Percentiles rank a stretch among this genome's conserved stretches.
phyloP scores from a whole-genome alignment of 2,329 filamentous ascomycete species.

The Scolecobasidium constrictum region DNA sequence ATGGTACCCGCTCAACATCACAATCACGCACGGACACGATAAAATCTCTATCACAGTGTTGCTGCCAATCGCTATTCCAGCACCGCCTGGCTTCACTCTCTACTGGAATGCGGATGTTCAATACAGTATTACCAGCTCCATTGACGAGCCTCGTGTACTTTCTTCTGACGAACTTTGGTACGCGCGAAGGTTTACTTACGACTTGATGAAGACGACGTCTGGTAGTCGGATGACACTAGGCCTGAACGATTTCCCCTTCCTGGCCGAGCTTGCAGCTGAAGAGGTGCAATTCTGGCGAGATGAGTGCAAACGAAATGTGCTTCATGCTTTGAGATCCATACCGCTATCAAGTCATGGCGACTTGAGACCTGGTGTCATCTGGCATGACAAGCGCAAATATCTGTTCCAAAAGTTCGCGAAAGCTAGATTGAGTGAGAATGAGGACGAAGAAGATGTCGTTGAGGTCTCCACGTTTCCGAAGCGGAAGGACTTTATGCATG shows the following conservation, averaged over 20 bases:
- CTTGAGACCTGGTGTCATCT: not conserved
- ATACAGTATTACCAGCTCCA: slow-evolving; percentile 15
- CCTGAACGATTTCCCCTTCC: too few relatives aligned
- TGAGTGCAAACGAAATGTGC: too few relatives aligned
- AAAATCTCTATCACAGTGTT: slow-evolving; percentile 12
- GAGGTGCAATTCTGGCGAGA: too few relatives aligned
- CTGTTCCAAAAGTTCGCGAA: not conserved
- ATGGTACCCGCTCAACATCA: not conserved
- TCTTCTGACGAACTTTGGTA: too few relatives aligned
- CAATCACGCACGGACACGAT: not conserved
- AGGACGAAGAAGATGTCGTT: not conserved
- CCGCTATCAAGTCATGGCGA: too few relatives aligned
- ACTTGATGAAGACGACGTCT: too few relatives aligned
- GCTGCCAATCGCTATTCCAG: slow-evolving; percentile 15
- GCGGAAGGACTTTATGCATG: slow-evolving; percentile 40
- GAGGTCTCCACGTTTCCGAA: slow-evolving; percentile 35
- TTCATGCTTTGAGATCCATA: too few relatives aligned
- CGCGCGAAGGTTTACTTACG: too few relatives aligned
- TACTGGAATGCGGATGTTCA: slow-evolving; percentile 21
- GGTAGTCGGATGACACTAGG: too few relatives aligned
- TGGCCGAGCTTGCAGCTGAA: too few relatives aligned
- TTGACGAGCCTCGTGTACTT: too few relatives aligned
- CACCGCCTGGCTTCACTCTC: slow-evolving; percentile 15
- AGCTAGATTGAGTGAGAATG: not conserved
- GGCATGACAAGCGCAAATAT: not conserved